Percentiles rank a stretch among this genome's conserved stretches.
Evolutionary conservation across 768 basidiomycete genomes (phyloP).

Genomic region (Butyriboletus loyo): DNA sequence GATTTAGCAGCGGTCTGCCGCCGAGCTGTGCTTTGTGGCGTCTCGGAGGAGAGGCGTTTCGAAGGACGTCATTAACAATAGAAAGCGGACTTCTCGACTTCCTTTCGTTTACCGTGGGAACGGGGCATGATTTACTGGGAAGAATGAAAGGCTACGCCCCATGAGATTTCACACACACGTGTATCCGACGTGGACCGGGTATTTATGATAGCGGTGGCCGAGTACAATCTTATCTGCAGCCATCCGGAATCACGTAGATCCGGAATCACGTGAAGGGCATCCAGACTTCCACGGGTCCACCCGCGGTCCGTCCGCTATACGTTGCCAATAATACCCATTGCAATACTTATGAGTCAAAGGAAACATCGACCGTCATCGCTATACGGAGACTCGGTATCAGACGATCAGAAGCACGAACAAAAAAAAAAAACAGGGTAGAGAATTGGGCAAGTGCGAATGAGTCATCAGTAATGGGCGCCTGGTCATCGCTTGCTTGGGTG

Average conservation of each 20-base stretch:
- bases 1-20: neutral
- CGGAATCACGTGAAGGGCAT: neutral
- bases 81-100: slow-evolving; percentile 16
- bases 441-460: no score
- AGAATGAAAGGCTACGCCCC: slow-evolving; percentile 12
- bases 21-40: slow-evolving; percentile 26
- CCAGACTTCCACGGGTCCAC: neutral
- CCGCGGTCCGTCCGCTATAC: no score
- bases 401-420: slow-evolving; percentile 17
- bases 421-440: no score
- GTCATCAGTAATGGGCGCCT: neutral
- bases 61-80: slow-evolving; percentile 21
- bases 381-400: neutral
- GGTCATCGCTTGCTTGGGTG: neutral
- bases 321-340: no score
- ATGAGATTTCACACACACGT: slow-evolving; percentile 18
- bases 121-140: neutral
- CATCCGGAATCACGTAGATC: neutral
- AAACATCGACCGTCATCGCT: neutral
- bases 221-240: neutral
- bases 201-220: no score
- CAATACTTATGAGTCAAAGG: slow-evolving; percentile 9
- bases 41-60: slow-evolving; percentile 1
- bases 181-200: neutral
- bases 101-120: slow-evolving; percentile 19